Base-by-base conservation (phyloP, 768 basidiomycete genomes). In the Macrolepiota dolichaula region DNA sequence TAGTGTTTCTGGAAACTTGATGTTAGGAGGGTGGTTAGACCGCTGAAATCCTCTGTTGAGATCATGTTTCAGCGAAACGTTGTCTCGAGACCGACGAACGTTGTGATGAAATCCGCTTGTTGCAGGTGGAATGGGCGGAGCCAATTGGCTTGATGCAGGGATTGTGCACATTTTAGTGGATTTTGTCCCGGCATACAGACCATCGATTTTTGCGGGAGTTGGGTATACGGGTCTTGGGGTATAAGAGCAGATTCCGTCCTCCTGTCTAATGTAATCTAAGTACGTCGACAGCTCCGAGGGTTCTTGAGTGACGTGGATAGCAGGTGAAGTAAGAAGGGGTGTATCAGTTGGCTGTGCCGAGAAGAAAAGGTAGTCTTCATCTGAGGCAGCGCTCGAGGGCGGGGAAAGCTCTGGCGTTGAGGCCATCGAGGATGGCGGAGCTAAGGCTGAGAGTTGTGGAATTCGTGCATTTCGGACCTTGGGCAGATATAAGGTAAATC, bases 1-100 rank as follows among this genome's bases (percentile, higher is more conserved):
- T 13, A 59, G 36, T 19, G 50, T 40, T 22, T 52, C 58, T 19
- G 58, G 51, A 32, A 52, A 51, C 22, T 59, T 52, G 50, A 59
- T 13, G 15, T 32, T 52, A 27, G 58, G 42, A 19, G 50, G 58
- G 4, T 38, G 58, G 13, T 22, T 22, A 13, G 37, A 15, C 37
- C 50, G 52, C 25, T 13, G 35, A 15, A 44, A 32, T 12, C 36
- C 19, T 35, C 40, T 24, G 29, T 59, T 9, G 29, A 35, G 29
- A 22, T 9, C 1, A 2, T 12, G 24, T 10, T 27, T 38, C 19
- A 59, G 36, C 10, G 58, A 32, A 10, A 32, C 58, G 22, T 37
- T 38, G 7, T 24, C 32, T 22, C 40, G 19, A 4, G 29, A 27
- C 5, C 2, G 27, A n/a, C 37, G 38, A 6, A 36, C 10, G 9